These are phyloP conservation scores for Ascomycota sp. DNA, from an alignment of 2,329 filamentous ascomycete species.

Conservation along the genomic window DNA sequence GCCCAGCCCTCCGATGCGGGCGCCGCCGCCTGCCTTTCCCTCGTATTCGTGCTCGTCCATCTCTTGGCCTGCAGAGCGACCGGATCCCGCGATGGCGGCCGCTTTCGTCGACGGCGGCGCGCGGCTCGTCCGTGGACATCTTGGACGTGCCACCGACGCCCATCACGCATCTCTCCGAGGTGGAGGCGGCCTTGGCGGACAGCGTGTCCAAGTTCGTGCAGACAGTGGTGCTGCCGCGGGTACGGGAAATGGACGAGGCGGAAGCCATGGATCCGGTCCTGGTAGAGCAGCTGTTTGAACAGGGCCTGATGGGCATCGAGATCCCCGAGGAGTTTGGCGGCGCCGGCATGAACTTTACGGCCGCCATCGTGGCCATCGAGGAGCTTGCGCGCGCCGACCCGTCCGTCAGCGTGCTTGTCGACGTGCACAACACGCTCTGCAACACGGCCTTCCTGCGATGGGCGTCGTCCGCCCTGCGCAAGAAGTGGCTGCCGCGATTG, in stretches of 20 bases:
- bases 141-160: slow-evolving; percentile 70
- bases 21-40: too few species aligned
- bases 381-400: slow-evolving; percentile 88
- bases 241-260: slow-evolving; percentile 92
- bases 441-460: slow-evolving; percentile 85
- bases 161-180: slow-evolving; percentile 81
- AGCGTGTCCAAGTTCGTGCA: slow-evolving; percentile 78
- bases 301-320: slow-evolving; percentile 92
- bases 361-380: slow-evolving; percentile 90
- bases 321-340: slow-evolving; percentile 95
- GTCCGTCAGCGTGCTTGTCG: slow-evolving; percentile 82
- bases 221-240: slow-evolving; percentile 75
- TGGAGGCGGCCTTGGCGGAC: slow-evolving; percentile 75
- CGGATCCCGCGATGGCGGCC: background rate
- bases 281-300: slow-evolving; percentile 88
- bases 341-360: slow-evolving; percentile 96
- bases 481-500: slow-evolving; percentile 73
- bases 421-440: slow-evolving; percentile 95
- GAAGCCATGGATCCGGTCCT: slow-evolving; percentile 79
- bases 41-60: too few species aligned
- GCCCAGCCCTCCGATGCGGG: too few species aligned
- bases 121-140: slow-evolving; percentile 31
- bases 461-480: slow-evolving; percentile 56
- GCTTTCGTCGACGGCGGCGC: slow-evolving; percentile 22
- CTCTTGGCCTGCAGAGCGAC: too few species aligned